Base-by-base conservation (phyloP, 805 yeast species). In the Ogataea corticis region DNA sequence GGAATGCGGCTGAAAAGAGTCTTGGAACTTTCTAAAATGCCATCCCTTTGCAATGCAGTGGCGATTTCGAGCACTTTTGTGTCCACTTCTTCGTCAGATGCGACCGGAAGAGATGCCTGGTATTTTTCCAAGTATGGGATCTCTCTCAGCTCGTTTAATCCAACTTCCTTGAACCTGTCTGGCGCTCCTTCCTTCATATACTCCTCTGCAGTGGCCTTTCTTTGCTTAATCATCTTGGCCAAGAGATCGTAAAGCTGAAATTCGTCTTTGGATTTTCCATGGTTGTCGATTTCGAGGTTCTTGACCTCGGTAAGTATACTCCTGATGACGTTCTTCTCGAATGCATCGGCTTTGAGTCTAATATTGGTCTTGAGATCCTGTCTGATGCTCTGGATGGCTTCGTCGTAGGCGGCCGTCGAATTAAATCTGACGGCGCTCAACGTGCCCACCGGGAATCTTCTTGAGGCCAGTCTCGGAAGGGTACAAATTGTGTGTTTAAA, bases 261-360 rank as follows among this genome's bases (percentile, higher is more conserved):
- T 45, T 66, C 66, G 43, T 65, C 66, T 17, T 57, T 55, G 27
- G 55, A 51, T 30, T 55, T 52, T 15, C 50, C 60, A 11, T 58
- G 59, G 33, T 58, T 58, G 15, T 58, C 65, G 38, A 68, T 63
- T 52, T 67, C 71, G 30, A 63, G 48, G 51, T 71, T 71, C 50
- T 71, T 71, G 42, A 71, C 63, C 39, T 69, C 71, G 18, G 71
- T 61, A 48, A 71, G 54, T 13, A 71, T 62, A 28, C 68, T 50
- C 53, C 73, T 63, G 40, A 71, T 65, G 30, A 72, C 72, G 42
- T 68, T 71, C 43, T 71, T 70, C 52, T 66, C 67, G 16, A 66
- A 41, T 3, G 59, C 59, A 41, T 66, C 68, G 14, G 65, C 66
- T 40, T 62, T 68, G 42, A 52, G 46, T 49, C 70, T 57, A 42